Percentiles rank a stretch among this genome's conserved stretches.
phyloP scores from a whole-genome alignment of 345 rosid genomes.

The Hirschfeldia incana region DNA sequence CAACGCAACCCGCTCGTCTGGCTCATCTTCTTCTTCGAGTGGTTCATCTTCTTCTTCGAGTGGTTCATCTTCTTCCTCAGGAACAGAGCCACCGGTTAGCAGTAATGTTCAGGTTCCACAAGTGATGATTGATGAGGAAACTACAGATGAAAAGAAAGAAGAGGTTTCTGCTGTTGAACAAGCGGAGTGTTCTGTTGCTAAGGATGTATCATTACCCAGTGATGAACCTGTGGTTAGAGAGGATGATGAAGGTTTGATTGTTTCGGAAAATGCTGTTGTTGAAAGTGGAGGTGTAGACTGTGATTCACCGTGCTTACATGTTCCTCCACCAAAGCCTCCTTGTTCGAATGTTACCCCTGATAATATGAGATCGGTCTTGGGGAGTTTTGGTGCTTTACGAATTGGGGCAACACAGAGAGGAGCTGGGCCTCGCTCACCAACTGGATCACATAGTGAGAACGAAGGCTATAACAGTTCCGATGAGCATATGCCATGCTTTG shows the following conservation, averaged over 20 bases:
- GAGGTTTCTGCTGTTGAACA: conserved; percentile 53
- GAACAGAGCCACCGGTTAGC: conserved; percentile 52
- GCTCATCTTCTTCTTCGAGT: too few relatives aligned
- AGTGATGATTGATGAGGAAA: conserved; percentile 65
- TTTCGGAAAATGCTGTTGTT: conserved; percentile 43
- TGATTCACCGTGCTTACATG: conserved; percentile 78
- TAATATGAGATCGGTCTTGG: conserved; percentile 50
- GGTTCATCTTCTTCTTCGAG: conserved; percentile 52
- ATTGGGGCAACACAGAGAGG: conserved; percentile 70
- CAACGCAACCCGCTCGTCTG: conserved; percentile 61
- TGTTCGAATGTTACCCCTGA: conserved; percentile 55
- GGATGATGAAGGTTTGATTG: conserved; percentile 44
- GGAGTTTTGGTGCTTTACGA: conserved; percentile 56
- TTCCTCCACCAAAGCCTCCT: conserved; percentile 79
- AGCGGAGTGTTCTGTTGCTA: conserved; percentile 53
- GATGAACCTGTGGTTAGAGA: conserved; percentile 46
- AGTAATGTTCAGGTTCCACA: conserved; percentile 46
- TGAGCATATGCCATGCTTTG: conserved; percentile 86
- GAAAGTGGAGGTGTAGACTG: conserved; percentile 59
- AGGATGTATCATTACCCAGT: conserved; percentile 47
- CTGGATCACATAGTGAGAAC: conserved; percentile 76
- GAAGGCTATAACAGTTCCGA: conserved; percentile 99
- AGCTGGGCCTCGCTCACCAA: conserved; percentile 65
- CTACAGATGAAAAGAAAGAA: conserved; percentile 53
- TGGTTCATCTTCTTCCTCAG: conserved; percentile 54